Percentiles rank a stretch among this genome's conserved stretches.
phyloP scores from a whole-genome alignment of 179 eudicot genomes.

The Nepenthes alata region DNA sequence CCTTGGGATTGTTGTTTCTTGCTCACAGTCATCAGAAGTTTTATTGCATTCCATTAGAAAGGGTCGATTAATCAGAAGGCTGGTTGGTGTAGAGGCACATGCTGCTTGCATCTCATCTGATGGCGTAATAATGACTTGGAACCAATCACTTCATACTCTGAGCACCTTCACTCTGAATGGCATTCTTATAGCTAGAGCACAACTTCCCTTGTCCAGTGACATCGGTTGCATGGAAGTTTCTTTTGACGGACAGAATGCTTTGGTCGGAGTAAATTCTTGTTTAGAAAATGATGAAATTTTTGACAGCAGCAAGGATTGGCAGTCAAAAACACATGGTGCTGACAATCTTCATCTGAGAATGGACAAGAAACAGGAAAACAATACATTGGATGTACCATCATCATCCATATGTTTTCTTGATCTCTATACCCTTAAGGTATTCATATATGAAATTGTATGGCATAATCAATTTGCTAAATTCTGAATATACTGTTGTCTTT shows the following conservation, averaged over 20 bases:
- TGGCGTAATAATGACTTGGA: constrained; percentile 77
- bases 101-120: constrained; percentile 63
- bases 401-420: constrained; percentile 88
- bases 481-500: not conserved
- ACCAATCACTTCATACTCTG: constrained; percentile 42
- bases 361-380: constrained; percentile 20
- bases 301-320: constrained; percentile 21
- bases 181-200: constrained; percentile 42
- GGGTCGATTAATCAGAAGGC: constrained; percentile 75
- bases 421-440: constrained; percentile 65
- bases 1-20: constrained; percentile 79
- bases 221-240: constrained; percentile 84
- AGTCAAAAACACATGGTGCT: constrained; percentile 19
- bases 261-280: constrained; percentile 62
- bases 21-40: constrained; percentile 66
- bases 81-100: constrained; percentile 67
- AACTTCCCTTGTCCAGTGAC: constrained; percentile 49
- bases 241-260: constrained; percentile 63
- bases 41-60: constrained; percentile 64
- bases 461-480: too few species aligned
- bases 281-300: constrained; percentile 35
- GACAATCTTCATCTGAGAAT: constrained; percentile 17
- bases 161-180: constrained; percentile 79
- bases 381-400: constrained; percentile 35
- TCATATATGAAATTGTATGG: not conserved